Conservation (phyloP, 129 eudicot species). For the Silybum marianum region DNA sequence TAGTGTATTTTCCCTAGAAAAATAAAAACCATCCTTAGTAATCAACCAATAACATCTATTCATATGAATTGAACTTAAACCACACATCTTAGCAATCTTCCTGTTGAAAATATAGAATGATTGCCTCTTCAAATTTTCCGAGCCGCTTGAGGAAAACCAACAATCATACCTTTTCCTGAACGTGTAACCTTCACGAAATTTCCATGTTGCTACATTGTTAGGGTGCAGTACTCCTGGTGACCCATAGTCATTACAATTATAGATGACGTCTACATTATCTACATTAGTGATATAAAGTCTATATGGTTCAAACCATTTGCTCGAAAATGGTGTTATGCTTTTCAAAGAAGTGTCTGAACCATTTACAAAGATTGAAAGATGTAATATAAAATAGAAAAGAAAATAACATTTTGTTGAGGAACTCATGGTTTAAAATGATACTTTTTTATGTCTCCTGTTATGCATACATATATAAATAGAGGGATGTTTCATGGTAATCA, state of each 20-base stretch:
- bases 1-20: background rate
- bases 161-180: background rate
- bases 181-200: background rate
- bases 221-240: background rate
- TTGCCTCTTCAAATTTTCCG: background rate
- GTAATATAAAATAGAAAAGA: background rate
- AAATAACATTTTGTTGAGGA: background rate
- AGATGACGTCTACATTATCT: background rate
- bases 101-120: constrained; percentile 12
- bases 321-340: background rate
- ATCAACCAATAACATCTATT: background rate
- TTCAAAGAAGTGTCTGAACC: background rate
- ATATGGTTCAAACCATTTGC: too few relatives aligned
- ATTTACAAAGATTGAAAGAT: too few relatives aligned
- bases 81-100: background rate
- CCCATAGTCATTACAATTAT: too few relatives aligned
- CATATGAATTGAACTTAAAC: background rate
- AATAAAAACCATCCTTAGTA: background rate
- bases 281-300: background rate
- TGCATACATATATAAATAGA: too few relatives aligned
- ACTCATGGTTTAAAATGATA: constrained; percentile 1
- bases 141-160: background rate
- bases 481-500: too few relatives aligned
- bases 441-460: background rate
- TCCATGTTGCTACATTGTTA: background rate